Conservation (phyloP, 768 basidiomycete species). For the Boletus coccyginus region DNA sequence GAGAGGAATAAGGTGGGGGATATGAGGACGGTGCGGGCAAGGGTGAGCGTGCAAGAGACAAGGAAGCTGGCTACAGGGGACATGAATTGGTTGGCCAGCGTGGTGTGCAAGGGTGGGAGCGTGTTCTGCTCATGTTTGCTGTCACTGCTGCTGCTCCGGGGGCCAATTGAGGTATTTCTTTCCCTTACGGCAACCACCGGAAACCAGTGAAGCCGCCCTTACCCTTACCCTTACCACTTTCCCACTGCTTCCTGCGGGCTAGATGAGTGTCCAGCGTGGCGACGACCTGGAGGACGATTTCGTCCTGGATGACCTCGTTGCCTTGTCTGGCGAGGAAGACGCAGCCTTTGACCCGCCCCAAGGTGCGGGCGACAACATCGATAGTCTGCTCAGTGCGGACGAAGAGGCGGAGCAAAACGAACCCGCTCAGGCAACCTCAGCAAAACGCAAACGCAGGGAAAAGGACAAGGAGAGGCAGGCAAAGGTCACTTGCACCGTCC, state of each 20-base stretch:
- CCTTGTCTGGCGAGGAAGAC: slow-evolving; percentile 59
- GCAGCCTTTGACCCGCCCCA: slow-evolving; percentile 23
- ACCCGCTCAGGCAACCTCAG: slow-evolving; percentile 19
- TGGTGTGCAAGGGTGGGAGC: slow-evolving; percentile 9
- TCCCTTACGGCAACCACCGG: not conserved
- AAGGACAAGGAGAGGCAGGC: slow-evolving; percentile 71
- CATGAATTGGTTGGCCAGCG: slow-evolving; percentile 8
- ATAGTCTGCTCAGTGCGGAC: slow-evolving; percentile 43
- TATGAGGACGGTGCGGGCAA: slow-evolving; percentile 7
- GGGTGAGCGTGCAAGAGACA: slow-evolving; percentile 11
- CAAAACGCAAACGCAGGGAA: slow-evolving; percentile 72
- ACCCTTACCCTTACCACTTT: not conserved
- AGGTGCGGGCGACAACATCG: slow-evolving; percentile 35
- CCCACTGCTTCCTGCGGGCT: slow-evolving; percentile 5
- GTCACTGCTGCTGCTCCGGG: not conserved
- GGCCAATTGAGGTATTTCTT: not conserved
- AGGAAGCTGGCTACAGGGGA: not conserved
- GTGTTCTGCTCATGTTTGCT: slow-evolving; percentile 30
- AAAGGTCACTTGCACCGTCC: slow-evolving; percentile 46
- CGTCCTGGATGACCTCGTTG: slow-evolving; percentile 64
- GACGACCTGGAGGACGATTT: slow-evolving; percentile 89
- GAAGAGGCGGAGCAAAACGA: slow-evolving; percentile 41
- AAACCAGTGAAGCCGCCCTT: no score
- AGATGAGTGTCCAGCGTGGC: slow-evolving; percentile 42
- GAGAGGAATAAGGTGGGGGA: not conserved